Evolutionary conservation across 805 yeast species (phyloP).

Genomic region (Myxozyma udenii): DNA sequence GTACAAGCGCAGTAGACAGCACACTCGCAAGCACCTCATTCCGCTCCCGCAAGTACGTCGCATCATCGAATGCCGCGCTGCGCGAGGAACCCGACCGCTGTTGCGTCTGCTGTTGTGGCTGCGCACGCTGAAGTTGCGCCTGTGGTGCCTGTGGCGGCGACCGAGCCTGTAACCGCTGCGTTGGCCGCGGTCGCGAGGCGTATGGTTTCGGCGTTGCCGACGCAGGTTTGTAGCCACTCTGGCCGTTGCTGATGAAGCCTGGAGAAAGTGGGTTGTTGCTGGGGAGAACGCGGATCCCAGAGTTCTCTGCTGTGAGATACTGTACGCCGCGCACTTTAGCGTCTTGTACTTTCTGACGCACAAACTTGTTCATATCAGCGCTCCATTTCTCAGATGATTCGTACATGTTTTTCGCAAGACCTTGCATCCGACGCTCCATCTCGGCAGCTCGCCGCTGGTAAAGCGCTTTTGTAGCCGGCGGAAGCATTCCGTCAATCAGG

Average conservation of each 20-base stretch:
- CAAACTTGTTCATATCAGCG: constrained; percentile 24
- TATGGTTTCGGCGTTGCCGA: neutral
- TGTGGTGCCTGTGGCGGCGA: too few relatives aligned
- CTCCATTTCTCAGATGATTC: constrained; percentile 25
- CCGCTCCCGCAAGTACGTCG: constrained; percentile 17
- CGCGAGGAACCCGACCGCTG: neutral
- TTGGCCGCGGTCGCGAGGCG: neutral
- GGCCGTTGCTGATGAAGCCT: neutral
- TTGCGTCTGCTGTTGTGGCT: constrained; percentile 1
- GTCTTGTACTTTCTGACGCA: constrained; percentile 23
- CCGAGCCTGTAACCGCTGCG: too few relatives aligned
- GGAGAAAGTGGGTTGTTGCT: neutral
- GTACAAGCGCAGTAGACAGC: constrained; percentile 7
- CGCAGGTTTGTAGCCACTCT: neutral
- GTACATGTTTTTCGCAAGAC: constrained; percentile 23
- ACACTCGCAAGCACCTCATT: constrained; percentile 18
- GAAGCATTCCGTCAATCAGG: constrained; percentile 19
- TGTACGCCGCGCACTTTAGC: constrained; percentile 17
- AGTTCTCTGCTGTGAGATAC: constrained; percentile 14
- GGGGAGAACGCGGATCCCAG: constrained; percentile 4
- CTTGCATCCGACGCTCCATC: constrained; percentile 19
- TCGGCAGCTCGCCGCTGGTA: constrained; percentile 14
- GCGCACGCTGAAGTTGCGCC: too few relatives aligned
- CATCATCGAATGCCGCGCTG: constrained; percentile 15
- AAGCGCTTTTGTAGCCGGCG: constrained; percentile 3